These are phyloP conservation scores for Neltuma alba DNA, from an alignment of 306 rosid species.

Conservation along the genomic window DNA sequence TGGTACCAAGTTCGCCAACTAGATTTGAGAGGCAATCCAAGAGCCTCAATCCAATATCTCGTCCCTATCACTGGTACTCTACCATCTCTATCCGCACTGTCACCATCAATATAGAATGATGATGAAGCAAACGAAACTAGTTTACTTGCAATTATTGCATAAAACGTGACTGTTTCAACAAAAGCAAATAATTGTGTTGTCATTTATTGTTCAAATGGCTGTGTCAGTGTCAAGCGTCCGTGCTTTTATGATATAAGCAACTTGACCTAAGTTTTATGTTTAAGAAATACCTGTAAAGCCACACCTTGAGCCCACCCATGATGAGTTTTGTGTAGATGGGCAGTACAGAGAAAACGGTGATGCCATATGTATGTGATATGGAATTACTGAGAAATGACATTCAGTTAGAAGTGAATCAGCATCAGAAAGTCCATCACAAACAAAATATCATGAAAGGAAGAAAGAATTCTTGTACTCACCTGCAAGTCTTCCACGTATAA, in stretches of 20 bases:
- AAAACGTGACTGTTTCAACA: constrained; percentile 33
- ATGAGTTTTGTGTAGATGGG: constrained; percentile 62
- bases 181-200: not conserved
- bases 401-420: not conserved
- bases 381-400: constrained; percentile 35
- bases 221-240: not conserved
- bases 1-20: constrained; percentile 60
- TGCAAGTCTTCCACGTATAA: constrained; percentile 50
- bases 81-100: constrained; percentile 65
- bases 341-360: constrained; percentile 52
- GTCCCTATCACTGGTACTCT: constrained; percentile 59
- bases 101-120: constrained; percentile 10
- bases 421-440: not conserved
- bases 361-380: constrained; percentile 43
- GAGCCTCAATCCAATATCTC: constrained; percentile 56
- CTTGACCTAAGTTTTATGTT: no score
- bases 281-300: constrained; percentile 69
- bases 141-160: constrained; percentile 12
- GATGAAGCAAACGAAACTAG: not conserved
- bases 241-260: not conserved
- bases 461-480: constrained; percentile 44
- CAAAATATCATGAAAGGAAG: not conserved
- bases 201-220: constrained; percentile 14
- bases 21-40: constrained; percentile 50
- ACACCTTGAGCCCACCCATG: constrained; percentile 55